Evolutionary conservation across 1,139 yeast species (phyloP).

Genomic region (Pichia sp.): DNA sequence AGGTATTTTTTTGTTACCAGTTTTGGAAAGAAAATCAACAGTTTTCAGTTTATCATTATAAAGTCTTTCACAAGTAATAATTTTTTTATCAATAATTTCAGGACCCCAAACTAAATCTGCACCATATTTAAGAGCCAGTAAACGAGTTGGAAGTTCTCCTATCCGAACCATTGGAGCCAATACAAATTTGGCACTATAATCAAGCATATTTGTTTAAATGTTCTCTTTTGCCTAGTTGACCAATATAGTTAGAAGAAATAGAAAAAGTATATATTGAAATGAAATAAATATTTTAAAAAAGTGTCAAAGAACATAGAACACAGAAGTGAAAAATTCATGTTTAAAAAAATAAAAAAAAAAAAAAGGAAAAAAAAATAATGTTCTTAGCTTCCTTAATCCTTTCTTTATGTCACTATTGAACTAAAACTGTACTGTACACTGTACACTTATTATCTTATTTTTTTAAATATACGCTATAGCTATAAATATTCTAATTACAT

Average conservation of each 20-base stretch:
- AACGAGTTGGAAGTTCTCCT: slow-evolving; percentile 86
- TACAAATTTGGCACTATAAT: slow-evolving; percentile 65
- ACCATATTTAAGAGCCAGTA: slow-evolving; percentile 72
- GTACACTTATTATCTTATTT: no score
- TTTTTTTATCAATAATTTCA: slow-evolving; percentile 81
- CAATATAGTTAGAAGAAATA: no score
- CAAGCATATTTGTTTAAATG: slow-evolving; percentile 31
- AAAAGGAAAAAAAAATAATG: no score
- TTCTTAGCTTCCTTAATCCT: no score
- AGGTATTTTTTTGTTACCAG: slow-evolving; percentile 35
- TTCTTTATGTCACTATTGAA: no score
- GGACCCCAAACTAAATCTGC: slow-evolving; percentile 97
- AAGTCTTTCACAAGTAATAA: slow-evolving; percentile 60
- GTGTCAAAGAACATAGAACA: no score
- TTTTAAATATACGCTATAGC: no score
- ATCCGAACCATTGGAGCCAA: slow-evolving; percentile 96
- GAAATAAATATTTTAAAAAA: background rate
- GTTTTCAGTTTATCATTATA: slow-evolving; percentile 52
- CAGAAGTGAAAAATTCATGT: background rate
- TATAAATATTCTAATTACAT: no score
- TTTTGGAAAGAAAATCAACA: slow-evolving; percentile 46
- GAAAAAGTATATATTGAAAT: no score
- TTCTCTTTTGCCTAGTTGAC: no score
- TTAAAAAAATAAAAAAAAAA: background rate
- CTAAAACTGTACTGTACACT: no score